Percentiles rank a stretch among this genome's conserved stretches.
Conservation (phyloP, 2,329 filamentous ascomycete genomes). For the Alternaria longipes region DNA sequence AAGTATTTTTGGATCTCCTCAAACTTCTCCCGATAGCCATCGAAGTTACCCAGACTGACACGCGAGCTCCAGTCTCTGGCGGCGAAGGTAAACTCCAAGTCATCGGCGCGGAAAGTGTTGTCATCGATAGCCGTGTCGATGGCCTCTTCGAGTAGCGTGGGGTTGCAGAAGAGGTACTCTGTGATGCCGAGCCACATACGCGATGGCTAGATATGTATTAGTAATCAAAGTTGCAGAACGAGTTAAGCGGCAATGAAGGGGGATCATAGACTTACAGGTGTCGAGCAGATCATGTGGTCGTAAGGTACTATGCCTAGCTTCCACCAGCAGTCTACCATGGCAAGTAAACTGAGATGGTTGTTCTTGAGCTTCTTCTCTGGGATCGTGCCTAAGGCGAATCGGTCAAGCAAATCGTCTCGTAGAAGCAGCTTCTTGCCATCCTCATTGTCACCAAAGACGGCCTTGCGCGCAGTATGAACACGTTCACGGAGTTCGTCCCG, state of each 20-base stretch:
- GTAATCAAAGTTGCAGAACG: not conserved
- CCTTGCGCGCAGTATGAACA: constrained; percentile 80
- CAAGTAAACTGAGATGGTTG: constrained; percentile 91
- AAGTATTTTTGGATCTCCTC: constrained; percentile 92
- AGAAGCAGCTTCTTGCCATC: constrained; percentile 75
- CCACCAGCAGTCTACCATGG: constrained; percentile 99
- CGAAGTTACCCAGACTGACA: constrained; percentile 89
- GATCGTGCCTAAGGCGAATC: constrained; percentile 81
- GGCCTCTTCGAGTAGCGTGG: constrained; percentile 80
- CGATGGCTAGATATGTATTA: constrained; percentile 69
- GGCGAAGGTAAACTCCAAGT: constrained; percentile 97
- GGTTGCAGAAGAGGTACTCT: constrained; percentile 91
- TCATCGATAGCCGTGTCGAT: constrained; percentile 88
- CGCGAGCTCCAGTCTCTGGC: constrained; percentile 96
- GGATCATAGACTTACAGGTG: constrained; percentile 66
- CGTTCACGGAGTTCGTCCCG: constrained; percentile 75
- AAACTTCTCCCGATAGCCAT: constrained; percentile 91
- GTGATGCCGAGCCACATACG: constrained; percentile 97
- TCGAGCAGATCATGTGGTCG: constrained; percentile 99
- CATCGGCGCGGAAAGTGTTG: constrained; percentile 90
- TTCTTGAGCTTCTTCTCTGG: constrained; percentile 78
- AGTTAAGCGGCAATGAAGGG: not conserved
- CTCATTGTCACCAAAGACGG: constrained; percentile 67
- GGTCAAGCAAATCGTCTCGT: constrained; percentile 82
- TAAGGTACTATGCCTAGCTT: constrained; percentile 93